These are phyloP conservation scores for Heterotrichella gracilis DNA, from an alignment of 352 stramenopile species.

Conservation along the genomic window DNA sequence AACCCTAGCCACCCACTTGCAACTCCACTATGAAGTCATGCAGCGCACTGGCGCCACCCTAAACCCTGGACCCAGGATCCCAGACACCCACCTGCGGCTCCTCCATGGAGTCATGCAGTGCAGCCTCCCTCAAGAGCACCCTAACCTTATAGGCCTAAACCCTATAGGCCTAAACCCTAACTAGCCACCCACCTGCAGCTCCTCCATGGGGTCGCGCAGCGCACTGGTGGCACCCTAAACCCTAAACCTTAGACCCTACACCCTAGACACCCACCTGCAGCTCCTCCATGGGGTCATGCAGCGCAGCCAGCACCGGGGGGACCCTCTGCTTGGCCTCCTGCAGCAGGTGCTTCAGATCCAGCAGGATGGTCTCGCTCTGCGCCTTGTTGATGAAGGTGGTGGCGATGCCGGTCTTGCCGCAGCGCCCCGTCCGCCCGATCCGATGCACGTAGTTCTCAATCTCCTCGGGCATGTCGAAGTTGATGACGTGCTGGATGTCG, in stretches of 20 bases:
- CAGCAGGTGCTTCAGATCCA: conserved; percentile 91
- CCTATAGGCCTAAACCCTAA: too few relatives aligned
- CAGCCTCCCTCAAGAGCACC: too few relatives aligned
- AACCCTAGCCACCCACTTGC: too few relatives aligned
- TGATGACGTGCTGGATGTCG: conserved; percentile 97
- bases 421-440: conserved; percentile 82
- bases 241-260: not conserved
- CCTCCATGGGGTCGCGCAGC: too few relatives aligned
- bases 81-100: too few relatives aligned
- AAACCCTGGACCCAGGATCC: not conserved
- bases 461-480: conserved; percentile 94
- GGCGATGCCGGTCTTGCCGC: conserved; percentile 77
- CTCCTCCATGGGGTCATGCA: conserved; percentile 70
- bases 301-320: conserved; percentile 68
- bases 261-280: conserved; percentile 24
- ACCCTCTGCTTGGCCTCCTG: conserved; percentile 88
- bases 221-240: too few relatives aligned
- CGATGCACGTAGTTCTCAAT: conserved; percentile 99
- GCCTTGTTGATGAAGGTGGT: conserved; percentile 97
- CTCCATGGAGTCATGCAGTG: too few relatives aligned
- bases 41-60: too few relatives aligned
- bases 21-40: too few relatives aligned
- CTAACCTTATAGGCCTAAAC: too few relatives aligned
- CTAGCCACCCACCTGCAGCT: too few relatives aligned
- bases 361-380: conserved; percentile 31